A percentile compares a stretch with the other conserved stretches of the same genome.
phyloP scores from a whole-genome alignment of 768 basidiomycete genomes.

The Tricholoma flavovirens region DNA sequence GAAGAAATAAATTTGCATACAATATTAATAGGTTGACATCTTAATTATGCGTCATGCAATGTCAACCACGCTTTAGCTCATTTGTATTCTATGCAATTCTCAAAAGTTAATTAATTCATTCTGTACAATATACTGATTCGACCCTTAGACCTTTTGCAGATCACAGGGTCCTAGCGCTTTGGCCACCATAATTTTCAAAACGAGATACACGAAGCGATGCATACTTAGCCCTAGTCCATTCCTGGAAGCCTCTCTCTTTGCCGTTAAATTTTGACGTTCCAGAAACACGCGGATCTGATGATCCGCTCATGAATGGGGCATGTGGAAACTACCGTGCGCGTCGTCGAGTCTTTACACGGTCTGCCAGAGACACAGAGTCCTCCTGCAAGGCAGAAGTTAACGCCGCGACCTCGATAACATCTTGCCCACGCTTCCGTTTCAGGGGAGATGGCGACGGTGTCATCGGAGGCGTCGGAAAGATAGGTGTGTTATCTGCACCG shows the following conservation, averaged over 20 bases:
- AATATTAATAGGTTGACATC: neutral
- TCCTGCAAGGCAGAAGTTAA: neutral
- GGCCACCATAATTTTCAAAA: no score
- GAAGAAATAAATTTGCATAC: slow-evolving; percentile 15
- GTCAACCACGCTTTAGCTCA: neutral
- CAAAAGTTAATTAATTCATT: neutral
- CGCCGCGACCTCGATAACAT: neutral
- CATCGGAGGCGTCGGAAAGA: slow-evolving; percentile 20
- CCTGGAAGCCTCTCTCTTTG: no score
- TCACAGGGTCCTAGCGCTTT: no score
- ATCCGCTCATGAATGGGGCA: neutral
- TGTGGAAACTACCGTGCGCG: slow-evolving; percentile 5
- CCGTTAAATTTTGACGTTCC: no score
- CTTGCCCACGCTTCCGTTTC: slow-evolving; percentile 23
- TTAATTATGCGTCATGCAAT: neutral
- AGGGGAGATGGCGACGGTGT: slow-evolving; percentile 26
- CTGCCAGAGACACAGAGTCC: slow-evolving; percentile 25
- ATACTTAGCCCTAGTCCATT: neutral
- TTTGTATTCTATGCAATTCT: neutral
- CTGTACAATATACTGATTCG: no score
- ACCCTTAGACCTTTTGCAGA: no score
- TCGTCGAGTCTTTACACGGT: slow-evolving; percentile 40
- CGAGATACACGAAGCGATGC: no score
- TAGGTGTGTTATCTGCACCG: neutral
- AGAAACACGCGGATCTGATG: no score